Conservation (phyloP, 306 rosid species). For the Prunus davidiana region DNA sequence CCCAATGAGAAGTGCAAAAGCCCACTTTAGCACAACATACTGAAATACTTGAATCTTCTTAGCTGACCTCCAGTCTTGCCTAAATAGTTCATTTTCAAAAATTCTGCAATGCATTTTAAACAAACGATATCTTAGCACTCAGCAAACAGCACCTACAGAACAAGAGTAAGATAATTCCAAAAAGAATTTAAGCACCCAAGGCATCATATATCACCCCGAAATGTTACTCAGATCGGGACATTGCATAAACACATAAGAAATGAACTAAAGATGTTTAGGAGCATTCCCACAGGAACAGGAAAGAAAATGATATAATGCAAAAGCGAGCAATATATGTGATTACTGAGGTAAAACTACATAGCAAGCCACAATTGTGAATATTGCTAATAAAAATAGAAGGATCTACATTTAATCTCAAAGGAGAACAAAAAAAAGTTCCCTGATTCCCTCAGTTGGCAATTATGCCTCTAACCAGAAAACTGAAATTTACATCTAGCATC, state of each 20-base stretch:
- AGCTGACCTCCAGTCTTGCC: slow-evolving; percentile 75
- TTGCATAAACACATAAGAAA: not conserved
- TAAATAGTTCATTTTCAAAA: slow-evolving; percentile 69
- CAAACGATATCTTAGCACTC: not conserved
- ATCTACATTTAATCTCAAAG: no score
- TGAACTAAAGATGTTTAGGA: not conserved
- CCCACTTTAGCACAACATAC: slow-evolving; percentile 66
- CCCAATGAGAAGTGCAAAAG: slow-evolving; percentile 68
- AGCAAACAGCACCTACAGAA: not conserved
- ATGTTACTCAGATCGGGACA: not conserved
- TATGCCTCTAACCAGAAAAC: no score
- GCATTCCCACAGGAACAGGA: not conserved
- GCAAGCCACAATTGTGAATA: no score
- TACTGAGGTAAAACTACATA: no score
- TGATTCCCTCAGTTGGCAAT: no score
- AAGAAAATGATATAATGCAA: not conserved
- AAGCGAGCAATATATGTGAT: no score
- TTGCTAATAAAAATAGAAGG: no score
- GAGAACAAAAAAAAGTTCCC: no score
- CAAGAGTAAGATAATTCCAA: not conserved
- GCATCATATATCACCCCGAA: not conserved
- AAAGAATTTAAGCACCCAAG: not conserved
- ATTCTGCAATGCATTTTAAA: slow-evolving; percentile 44
- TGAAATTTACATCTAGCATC: no score
- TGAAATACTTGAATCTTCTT: slow-evolving; percentile 48